These are phyloP conservation scores for Hylodesmum podocarpum DNA, from an alignment of 306 rosid species.

Conservation along the genomic window DNA sequence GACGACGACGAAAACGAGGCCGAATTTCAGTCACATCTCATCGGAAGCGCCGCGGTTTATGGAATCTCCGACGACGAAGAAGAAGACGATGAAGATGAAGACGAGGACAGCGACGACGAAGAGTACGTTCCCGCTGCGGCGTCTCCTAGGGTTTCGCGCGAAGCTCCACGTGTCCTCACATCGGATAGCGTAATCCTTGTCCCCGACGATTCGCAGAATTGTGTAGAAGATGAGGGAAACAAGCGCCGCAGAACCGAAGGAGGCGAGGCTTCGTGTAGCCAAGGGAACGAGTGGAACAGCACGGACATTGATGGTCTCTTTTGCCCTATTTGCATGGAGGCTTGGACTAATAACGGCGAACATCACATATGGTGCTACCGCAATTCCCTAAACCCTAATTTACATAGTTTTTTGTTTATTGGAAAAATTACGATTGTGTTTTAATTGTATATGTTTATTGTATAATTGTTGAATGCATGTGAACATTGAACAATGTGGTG, in stretches of 20 bases:
- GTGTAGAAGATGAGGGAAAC: slow-evolving; percentile 39
- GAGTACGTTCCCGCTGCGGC: slow-evolving; percentile 22
- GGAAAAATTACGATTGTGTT: too few relatives aligned
- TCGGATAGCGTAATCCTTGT: slow-evolving; percentile 16
- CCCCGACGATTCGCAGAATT: slow-evolving; percentile 8
- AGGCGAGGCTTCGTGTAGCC: slow-evolving; percentile 52
- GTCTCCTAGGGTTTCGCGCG: slow-evolving; percentile 35
- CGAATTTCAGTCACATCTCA: not conserved
- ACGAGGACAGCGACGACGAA: slow-evolving; percentile 24
- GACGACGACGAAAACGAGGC: not conserved
- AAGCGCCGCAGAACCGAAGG: slow-evolving; percentile 68
- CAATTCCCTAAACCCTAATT: not conserved
- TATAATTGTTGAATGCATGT: not conserved
- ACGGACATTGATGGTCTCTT: slow-evolving; percentile 57
- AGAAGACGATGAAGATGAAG: not conserved
- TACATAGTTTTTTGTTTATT: too few relatives aligned
- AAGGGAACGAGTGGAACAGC: slow-evolving; percentile 52
- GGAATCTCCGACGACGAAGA: slow-evolving; percentile 23
- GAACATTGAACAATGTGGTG: not conserved
- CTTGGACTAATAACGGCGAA: slow-evolving; percentile 66
- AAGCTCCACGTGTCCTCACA: slow-evolving; percentile 11
- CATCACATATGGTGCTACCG: slow-evolving; percentile 65
- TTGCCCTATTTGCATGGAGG: slow-evolving; percentile 90
- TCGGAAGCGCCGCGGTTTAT: not conserved
- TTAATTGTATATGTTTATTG: not conserved